Percentiles rank a stretch among this genome's conserved stretches.
These are phyloP conservation scores for Pythium rishiriense DNA, from an alignment of 352 stramenopile genomes.

Conservation along the genomic window DNA sequence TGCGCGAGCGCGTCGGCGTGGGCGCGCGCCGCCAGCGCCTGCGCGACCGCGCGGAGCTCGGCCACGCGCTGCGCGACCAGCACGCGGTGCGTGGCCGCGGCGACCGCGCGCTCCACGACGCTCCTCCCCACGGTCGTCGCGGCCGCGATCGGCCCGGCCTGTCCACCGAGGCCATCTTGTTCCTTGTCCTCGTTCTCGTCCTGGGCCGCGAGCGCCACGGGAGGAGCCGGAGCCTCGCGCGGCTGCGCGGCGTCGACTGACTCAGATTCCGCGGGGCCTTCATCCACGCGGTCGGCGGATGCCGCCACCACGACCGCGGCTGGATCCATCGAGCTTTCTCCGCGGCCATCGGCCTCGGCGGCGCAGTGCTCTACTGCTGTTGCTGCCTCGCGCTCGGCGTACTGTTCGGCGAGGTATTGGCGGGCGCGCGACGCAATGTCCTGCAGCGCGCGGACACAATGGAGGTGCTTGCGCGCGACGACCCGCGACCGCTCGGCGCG, in stretches of 20 bases:
- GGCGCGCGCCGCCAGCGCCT: conserved; percentile 28
- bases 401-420: conserved; percentile 28
- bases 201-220: background rate
- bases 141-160: background rate
- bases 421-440: conserved; percentile 45
- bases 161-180: background rate
- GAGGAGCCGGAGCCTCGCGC: background rate
- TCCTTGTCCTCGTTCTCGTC: background rate
- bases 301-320: too few relatives aligned
- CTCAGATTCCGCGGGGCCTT: background rate
- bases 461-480: conserved; percentile 46
- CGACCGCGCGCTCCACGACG: conserved; percentile 20
- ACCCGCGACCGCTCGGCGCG: conserved; percentile 46
- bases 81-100: conserved; percentile 28
- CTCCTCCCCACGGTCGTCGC: background rate
- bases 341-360: background rate
- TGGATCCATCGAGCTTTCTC: background rate
- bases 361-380: background rate
- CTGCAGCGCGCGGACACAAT: conserved; percentile 46
- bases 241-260: background rate
- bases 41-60: conserved; percentile 34
- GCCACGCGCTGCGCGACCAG: conserved; percentile 10
- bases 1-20: background rate
- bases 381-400: background rate
- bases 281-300: background rate